Evolutionary conservation across 2,329 filamentous ascomycete genomes (phyloP).

Genomic region (Gyromitra esculenta): DNA sequence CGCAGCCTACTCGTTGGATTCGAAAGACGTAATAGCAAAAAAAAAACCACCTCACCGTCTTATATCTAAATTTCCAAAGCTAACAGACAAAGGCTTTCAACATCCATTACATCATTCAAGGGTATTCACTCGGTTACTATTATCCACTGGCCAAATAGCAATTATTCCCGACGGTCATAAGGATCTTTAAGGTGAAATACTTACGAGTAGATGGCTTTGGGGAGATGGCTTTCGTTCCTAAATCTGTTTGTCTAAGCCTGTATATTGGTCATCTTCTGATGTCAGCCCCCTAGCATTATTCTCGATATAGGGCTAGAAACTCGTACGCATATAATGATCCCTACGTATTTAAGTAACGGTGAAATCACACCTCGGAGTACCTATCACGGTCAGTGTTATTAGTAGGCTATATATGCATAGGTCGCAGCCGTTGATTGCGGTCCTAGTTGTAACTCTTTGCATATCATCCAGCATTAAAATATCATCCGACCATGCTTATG

Average conservation of each 20-base stretch:
- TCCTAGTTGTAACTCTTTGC: not conserved
- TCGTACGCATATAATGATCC: not conserved
- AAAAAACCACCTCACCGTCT: not conserved
- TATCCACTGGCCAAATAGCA: not conserved
- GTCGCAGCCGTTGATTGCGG: not conserved
- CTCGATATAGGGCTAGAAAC: not conserved
- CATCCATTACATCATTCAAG: slow-evolving; percentile 15
- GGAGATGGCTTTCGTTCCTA: not conserved
- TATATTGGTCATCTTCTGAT: not conserved
- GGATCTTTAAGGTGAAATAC: not conserved
- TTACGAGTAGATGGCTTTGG: not conserved
- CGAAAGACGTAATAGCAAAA: no score
- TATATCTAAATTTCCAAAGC: not conserved
- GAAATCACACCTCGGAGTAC: slow-evolving; percentile 23
- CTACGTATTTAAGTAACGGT: slow-evolving; percentile 18
- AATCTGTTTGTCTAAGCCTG: not conserved
- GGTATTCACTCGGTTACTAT: not conserved
- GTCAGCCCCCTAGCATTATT: not conserved
- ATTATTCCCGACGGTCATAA: slow-evolving; percentile 1
- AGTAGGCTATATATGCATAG: slow-evolving; percentile 6
- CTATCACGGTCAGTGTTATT: not conserved
- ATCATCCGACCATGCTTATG: slow-evolving; percentile 11
- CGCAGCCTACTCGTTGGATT: no score
- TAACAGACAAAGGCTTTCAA: not conserved
- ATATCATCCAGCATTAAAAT: slow-evolving; percentile 14